These are phyloP conservation scores for Solanum stenotomum DNA, from an alignment of 257 asterid species.

Conservation along the genomic window DNA sequence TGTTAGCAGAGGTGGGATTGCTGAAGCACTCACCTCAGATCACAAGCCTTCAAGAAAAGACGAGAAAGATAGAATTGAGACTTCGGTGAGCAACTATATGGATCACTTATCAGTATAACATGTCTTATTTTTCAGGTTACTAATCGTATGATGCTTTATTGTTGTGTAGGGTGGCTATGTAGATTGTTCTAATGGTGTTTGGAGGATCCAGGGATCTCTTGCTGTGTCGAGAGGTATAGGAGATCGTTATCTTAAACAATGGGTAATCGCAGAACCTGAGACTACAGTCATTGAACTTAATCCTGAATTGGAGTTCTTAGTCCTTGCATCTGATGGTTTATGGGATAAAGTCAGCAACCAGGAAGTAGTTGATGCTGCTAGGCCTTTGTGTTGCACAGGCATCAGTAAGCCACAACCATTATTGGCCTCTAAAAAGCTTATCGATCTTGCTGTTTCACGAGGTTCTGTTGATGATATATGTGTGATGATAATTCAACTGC, in stretches of 20 bases:
- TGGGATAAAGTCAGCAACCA: constrained; percentile 96
- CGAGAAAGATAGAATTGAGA: constrained; percentile 57
- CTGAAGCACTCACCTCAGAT: constrained; percentile 71
- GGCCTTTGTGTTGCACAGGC: constrained; percentile 34
- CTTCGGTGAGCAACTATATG: constrained; percentile 31
- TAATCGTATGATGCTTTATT: background rate
- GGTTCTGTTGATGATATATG: constrained; percentile 74
- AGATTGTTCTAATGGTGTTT: constrained; percentile 47
- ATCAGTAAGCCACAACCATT: constrained; percentile 28
- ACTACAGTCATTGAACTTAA: constrained; percentile 35
- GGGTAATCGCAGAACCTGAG: constrained; percentile 82
- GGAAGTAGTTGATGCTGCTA: constrained; percentile 66
- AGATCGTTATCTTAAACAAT: constrained; percentile 74
- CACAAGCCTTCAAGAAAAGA: constrained; percentile 75
- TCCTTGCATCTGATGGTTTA: constrained; percentile 91
- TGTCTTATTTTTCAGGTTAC: background rate
- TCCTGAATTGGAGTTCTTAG: constrained; percentile 56
- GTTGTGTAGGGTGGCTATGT: constrained; percentile 72
- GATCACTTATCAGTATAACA: background rate
- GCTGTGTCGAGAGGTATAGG: constrained; percentile 90
- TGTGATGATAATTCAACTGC: constrained; percentile 55
- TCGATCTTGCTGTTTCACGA: constrained; percentile 57
- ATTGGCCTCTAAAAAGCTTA: constrained; percentile 54
- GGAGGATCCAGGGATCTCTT: constrained; percentile 78
- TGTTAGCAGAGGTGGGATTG: constrained; percentile 54